Evolutionary conservation across 108 stramenopile genomes (phyloP).

Genomic region (Fistulifera solaris): DNA sequence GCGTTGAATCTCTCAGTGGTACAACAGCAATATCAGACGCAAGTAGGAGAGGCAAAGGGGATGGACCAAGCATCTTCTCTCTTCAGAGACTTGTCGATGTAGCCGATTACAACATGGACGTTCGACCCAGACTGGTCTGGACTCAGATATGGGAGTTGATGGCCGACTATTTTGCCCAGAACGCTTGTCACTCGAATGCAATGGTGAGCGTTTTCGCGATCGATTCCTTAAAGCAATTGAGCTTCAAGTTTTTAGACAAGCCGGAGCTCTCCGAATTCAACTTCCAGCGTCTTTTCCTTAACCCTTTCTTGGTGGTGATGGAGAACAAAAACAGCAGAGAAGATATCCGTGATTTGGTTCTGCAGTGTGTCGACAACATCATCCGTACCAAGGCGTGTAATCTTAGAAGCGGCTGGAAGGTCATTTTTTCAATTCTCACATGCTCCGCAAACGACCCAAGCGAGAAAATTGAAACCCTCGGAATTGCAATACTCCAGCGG

Average conservation of each 20-base stretch:
- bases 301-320: slow-evolving; percentile 84
- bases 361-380: slow-evolving; percentile 81
- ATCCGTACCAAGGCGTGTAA: slow-evolving; percentile 68
- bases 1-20: slow-evolving; percentile 18
- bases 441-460: slow-evolving; percentile 51
- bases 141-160: slow-evolving; percentile 92
- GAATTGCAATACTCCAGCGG: slow-evolving; percentile 70
- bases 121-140: slow-evolving; percentile 91
- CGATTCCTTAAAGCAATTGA: slow-evolving; percentile 96
- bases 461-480: slow-evolving; percentile 52
- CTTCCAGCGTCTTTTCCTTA: slow-evolving; percentile 94
- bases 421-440: slow-evolving; percentile 72
- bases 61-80: slow-evolving; percentile 88
- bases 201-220: slow-evolving; percentile 95
- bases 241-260: slow-evolving; percentile 96
- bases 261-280: slow-evolving; percentile 94
- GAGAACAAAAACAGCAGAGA: slow-evolving; percentile 52
- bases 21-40: slow-evolving; percentile 3
- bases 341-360: slow-evolving; percentile 71
- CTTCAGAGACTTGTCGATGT: slow-evolving; percentile 97
- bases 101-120: slow-evolving; percentile 97
- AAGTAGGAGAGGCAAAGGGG: slow-evolving; percentile 8
- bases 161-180: slow-evolving; percentile 83
- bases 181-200: slow-evolving; percentile 86
- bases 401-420: slow-evolving; percentile 86